phyloP scores from a whole-genome alignment of 805 yeast species.

The Candida insectorum region DNA sequence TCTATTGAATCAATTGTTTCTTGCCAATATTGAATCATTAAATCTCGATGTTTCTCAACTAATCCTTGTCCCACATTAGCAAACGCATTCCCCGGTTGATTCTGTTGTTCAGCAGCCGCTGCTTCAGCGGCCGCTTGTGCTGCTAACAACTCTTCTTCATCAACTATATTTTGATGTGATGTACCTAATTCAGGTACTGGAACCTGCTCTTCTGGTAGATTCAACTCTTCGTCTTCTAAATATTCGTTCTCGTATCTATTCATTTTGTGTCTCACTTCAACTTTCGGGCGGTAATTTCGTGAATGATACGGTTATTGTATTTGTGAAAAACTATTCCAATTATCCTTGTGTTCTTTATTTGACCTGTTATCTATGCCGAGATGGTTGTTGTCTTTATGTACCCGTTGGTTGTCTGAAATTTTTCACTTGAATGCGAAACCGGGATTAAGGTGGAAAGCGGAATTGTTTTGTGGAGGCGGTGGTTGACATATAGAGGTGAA shows the following conservation, averaged over 20 bases:
- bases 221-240: conserved; percentile 10
- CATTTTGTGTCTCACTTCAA: conserved; percentile 5
- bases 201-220: conserved; percentile 2
- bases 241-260: conserved; percentile 12
- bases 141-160: conserved; percentile 40
- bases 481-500: too few species aligned
- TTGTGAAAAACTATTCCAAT: too few species aligned
- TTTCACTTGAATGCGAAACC: not conserved
- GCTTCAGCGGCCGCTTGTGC: conserved; percentile 48
- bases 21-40: conserved; percentile 98
- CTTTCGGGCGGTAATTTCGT: too few species aligned
- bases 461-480: too few species aligned
- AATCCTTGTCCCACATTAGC: conserved; percentile 92
- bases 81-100: conserved; percentile 62
- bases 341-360: too few species aligned
- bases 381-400: too few species aligned
- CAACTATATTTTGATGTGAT: conserved; percentile 27
- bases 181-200: conserved; percentile 4
- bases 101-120: conserved; percentile 43
- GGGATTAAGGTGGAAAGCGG: too few species aligned
- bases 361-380: too few species aligned
- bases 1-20: conserved; percentile 89
- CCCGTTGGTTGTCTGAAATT: not conserved
- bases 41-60: conserved; percentile 73
- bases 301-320: too few species aligned